Conservation (phyloP, 305 asterid genomes). For the Fraxinus xanthoxyloides region DNA sequence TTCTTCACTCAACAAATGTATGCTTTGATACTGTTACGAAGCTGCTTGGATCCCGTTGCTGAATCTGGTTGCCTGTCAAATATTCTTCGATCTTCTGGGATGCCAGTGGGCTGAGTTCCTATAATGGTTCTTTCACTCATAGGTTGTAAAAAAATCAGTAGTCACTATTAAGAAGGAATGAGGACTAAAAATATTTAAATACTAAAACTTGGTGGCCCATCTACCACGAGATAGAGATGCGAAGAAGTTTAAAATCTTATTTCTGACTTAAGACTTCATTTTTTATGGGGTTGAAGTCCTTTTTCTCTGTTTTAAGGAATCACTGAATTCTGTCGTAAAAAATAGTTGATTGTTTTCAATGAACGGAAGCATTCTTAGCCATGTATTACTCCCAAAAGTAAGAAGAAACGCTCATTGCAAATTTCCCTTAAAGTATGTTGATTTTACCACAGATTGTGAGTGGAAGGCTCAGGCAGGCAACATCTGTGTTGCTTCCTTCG, state of each 20-base stretch:
- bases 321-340: background rate
- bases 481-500: conserved; percentile 56
- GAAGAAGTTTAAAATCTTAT: background rate
- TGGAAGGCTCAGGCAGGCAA: conserved; percentile 71
- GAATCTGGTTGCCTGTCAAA: background rate
- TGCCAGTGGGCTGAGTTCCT: background rate
- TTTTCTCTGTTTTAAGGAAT: background rate
- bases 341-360: background rate
- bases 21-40: background rate
- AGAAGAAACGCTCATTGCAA: background rate
- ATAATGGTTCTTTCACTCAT: background rate
- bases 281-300: background rate
- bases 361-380: background rate
- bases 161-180: background rate
- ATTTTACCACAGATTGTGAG: conserved; percentile 45
- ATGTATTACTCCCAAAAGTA: background rate
- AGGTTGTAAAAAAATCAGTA: background rate
- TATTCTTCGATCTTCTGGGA: background rate
- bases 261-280: background rate
- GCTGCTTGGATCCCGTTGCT: background rate
- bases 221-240: background rate
- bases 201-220: background rate
- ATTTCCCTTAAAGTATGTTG: background rate
- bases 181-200: background rate
- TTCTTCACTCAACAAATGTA: background rate